These are phyloP conservation scores for Lentinus brumalis DNA, from an alignment of 768 basidiomycete species.

Conservation along the genomic window DNA sequence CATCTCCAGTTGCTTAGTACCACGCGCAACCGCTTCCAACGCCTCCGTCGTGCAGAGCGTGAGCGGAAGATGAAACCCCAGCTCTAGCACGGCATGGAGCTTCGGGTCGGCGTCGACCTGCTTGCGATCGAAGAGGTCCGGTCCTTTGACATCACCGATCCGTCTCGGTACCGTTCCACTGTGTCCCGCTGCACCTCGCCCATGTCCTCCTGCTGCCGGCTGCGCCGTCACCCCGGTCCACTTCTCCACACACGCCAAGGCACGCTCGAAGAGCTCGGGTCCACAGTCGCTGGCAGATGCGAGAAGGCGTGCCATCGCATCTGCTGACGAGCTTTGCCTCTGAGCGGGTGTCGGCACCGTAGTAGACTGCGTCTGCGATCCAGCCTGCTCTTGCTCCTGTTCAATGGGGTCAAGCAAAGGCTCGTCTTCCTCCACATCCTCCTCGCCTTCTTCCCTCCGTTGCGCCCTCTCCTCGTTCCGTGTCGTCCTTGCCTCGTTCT, in stretches of 20 bases:
- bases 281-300: not conserved
- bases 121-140: not conserved
- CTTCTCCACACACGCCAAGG: not conserved
- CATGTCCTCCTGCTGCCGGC: not conserved
- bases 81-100: not conserved
- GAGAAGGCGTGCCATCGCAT: not conserved
- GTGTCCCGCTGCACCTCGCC: not conserved
- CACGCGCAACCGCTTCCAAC: not conserved
- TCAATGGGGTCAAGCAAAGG: not conserved
- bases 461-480: not conserved
- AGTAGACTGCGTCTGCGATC: no score
- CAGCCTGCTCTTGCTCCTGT: not conserved
- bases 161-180: not conserved
- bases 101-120: not conserved
- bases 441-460: not conserved
- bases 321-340: not conserved
- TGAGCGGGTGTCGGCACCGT: no score
- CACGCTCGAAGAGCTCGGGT: not conserved
- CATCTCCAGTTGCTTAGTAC: not conserved
- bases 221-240: not conserved
- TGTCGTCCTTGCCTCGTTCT: not conserved
- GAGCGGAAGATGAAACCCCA: conserved; percentile 9
- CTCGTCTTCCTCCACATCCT: conserved; percentile 1
- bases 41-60: conserved; percentile 4
- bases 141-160: not conserved